These are phyloP conservation scores for Mucor lusitanicus DNA, from an alignment of 371 early-diverging fungal genomes.

Conservation along the genomic window DNA sequence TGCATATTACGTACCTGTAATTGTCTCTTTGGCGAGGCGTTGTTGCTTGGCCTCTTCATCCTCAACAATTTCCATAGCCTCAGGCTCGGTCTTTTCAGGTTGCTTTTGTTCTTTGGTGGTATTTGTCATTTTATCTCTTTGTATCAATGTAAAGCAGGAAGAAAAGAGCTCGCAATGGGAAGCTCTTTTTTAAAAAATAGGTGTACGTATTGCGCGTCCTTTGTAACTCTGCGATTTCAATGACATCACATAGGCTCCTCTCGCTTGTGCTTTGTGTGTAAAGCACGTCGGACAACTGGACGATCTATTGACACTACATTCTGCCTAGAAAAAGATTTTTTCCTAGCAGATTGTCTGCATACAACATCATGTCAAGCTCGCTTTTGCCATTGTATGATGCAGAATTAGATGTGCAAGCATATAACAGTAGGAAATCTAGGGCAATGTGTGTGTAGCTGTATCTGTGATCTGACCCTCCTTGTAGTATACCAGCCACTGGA, in stretches of 20 bases:
- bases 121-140: slow-evolving; percentile 14
- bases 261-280: background rate
- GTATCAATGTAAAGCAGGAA: background rate
- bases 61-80: slow-evolving; percentile 49
- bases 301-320: background rate
- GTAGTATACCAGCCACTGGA: slow-evolving; percentile 17
- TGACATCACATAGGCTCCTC: slow-evolving; percentile 1
- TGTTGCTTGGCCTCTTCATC: slow-evolving; percentile 44
- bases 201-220: slow-evolving; percentile 14
- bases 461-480: background rate
- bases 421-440: slow-evolving; percentile 16
- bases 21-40: slow-evolving; percentile 44
- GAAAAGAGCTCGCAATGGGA: background rate
- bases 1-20: slow-evolving; percentile 25
- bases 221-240: background rate
- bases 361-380: background rate
- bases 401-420: slow-evolving; percentile 8
- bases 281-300: background rate
- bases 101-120: slow-evolving; percentile 26
- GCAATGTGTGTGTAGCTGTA: too few species aligned
- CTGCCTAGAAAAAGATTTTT: background rate
- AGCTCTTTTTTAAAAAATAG: slow-evolving; percentile 5
- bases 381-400: slow-evolving; percentile 15
- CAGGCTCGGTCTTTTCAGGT: slow-evolving; percentile 25
- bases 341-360: background rate